Evolutionary conservation across 768 basidiomycete genomes (phyloP).

Genomic region (Pholiota microspora): DNA sequence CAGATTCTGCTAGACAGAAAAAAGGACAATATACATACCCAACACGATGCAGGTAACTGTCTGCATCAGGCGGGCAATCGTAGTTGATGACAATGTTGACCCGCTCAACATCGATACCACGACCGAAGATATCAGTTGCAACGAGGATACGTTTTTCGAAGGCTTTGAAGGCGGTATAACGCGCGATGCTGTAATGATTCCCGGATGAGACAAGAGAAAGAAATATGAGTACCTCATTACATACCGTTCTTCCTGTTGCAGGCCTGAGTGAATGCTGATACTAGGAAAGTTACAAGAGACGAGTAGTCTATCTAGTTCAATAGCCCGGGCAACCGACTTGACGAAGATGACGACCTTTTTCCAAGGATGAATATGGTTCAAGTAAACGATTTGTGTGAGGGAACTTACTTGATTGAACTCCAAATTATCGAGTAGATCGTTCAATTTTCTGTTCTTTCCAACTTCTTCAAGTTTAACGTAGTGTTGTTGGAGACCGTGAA

Average conservation of each 20-base stretch:
- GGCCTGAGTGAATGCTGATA: conserved; percentile 94
- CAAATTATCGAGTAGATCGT: conserved; percentile 90
- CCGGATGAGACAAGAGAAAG: not conserved
- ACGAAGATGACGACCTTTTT: conserved; percentile 98
- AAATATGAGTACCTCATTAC: conserved; percentile 24
- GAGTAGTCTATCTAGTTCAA: conserved; percentile 92
- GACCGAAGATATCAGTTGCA: conserved; percentile 98
- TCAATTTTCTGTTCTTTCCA: conserved; percentile 95
- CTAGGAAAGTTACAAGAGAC: conserved; percentile 98
- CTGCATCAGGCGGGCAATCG: conserved; percentile 95
- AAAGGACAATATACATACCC: conserved; percentile 50
- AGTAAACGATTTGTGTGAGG: not conserved
- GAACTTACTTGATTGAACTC: conserved; percentile 92
- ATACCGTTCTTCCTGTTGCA: conserved; percentile 94
- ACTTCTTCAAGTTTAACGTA: conserved; percentile 96
- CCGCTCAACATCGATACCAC: conserved; percentile 99
- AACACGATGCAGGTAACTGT: conserved; percentile 98
- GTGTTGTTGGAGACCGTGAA: conserved; percentile 98
- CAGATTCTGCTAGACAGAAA: not conserved
- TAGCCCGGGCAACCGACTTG: conserved; percentile 95
- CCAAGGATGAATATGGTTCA: not conserved
- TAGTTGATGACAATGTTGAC: conserved; percentile 99
- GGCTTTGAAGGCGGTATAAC: conserved; percentile 97
- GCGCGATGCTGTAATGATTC: conserved; percentile 65
- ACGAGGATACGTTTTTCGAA: conserved; percentile 99